Evolutionary conservation across 495 filamentous ascomycete species (phyloP).

Genomic region (Penicillium macrosclerotiorum): DNA sequence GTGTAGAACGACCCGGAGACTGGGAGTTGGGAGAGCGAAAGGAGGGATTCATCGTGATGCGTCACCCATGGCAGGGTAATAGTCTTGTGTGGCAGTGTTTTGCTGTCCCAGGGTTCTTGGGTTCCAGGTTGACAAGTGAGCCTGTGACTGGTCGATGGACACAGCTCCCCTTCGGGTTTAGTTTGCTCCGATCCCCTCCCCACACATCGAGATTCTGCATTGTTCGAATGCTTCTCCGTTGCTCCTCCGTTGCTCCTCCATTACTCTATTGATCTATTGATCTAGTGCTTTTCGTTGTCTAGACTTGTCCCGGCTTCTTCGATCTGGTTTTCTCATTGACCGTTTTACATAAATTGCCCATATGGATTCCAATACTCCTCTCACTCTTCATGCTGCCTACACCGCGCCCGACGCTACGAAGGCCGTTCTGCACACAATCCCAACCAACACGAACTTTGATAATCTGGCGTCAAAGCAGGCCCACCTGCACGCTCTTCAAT

Average conservation of each 20-base stretch:
- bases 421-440: slow-evolving; percentile 46
- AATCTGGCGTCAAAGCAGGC: slow-evolving; percentile 52
- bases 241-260: not conserved
- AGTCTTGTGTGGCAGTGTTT: slow-evolving; percentile 2
- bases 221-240: not conserved
- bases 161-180: slow-evolving; percentile 19
- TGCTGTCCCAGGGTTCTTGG: slow-evolving; percentile 5
- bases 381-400: slow-evolving; percentile 55
- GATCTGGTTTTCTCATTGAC: not conserved
- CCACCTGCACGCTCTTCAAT: slow-evolving; percentile 68
- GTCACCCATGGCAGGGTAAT: slow-evolving; percentile 17
- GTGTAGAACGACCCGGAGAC: slow-evolving; percentile 29
- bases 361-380: slow-evolving; percentile 7
- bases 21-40: slow-evolving; percentile 31
- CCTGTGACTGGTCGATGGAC: slow-evolving; percentile 2
- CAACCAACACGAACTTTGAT: slow-evolving; percentile 29
- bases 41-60: slow-evolving; percentile 23
- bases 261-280: not conserved
- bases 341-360: not conserved
- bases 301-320: not conserved
- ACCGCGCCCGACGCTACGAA: slow-evolving; percentile 45
- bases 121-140: not conserved
- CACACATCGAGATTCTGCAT: not conserved
- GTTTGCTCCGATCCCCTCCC: slow-evolving; percentile 2
- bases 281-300: no score